phyloP scores from a whole-genome alignment of 345 rosid genomes.

The Melaleuca alternifolia region DNA sequence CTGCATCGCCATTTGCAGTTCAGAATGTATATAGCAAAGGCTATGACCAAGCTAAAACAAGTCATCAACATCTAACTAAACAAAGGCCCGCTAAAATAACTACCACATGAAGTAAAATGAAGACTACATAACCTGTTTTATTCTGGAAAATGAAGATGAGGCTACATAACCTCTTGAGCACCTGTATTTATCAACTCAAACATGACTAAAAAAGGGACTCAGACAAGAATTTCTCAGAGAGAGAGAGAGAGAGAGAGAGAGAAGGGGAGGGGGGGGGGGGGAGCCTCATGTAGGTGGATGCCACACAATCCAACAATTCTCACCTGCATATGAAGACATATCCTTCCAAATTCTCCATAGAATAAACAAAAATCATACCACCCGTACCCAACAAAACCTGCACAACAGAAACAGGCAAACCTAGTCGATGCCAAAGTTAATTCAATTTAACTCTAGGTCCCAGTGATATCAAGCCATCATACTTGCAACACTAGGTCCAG shows the following conservation, averaged over 20 bases:
- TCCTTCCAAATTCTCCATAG: slow-evolving; percentile 23
- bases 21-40: slow-evolving; percentile 15
- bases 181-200: not conserved
- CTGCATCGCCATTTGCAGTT: slow-evolving; percentile 41
- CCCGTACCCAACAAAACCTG: slow-evolving; percentile 38
- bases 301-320: slow-evolving; percentile 12
- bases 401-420: slow-evolving; percentile 36
- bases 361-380: not conserved
- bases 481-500: not conserved
- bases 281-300: not conserved
- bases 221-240: not conserved
- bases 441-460: slow-evolving; percentile 46
- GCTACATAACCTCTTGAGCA: not conserved
- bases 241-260: not conserved
- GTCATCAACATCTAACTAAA: not conserved
- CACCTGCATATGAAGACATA: slow-evolving; percentile 25
- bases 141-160: not conserved
- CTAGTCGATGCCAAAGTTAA: slow-evolving; percentile 42
- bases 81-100: not conserved
- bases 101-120: not conserved
- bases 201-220: not conserved
- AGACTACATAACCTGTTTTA: not conserved
- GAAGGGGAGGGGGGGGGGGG: not conserved
- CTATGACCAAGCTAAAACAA: slow-evolving; percentile 12
- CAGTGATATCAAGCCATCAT: slow-evolving; percentile 10